Evolutionary conservation across 108 stramenopile species (phyloP).

Genomic region (Nannochloropsis salina): DNA sequence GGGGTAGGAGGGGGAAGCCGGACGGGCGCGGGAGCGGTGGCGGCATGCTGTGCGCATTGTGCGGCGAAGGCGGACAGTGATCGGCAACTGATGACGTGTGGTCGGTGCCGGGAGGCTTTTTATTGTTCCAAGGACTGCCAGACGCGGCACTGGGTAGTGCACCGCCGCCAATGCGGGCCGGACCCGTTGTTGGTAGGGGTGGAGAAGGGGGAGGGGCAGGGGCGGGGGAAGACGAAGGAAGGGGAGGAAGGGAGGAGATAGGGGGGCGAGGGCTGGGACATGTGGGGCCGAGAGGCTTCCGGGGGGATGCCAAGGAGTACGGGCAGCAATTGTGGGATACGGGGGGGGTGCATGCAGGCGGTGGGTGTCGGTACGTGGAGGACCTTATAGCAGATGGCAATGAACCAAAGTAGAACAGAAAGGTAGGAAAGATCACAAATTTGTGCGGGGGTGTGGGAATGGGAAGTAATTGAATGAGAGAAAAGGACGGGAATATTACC

Average conservation of each 20-base stretch:
- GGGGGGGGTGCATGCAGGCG: too few species aligned
- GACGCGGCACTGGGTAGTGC: conserved; percentile 33
- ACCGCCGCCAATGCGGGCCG: conserved; percentile 27
- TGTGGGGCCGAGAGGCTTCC: too few species aligned
- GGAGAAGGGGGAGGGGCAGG: background rate
- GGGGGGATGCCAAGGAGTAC: too few species aligned
- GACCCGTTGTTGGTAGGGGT: background rate
- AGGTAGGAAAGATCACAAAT: too few species aligned
- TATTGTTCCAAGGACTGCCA: conserved; percentile 47
- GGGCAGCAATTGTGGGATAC: too few species aligned
- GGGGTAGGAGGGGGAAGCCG: background rate
- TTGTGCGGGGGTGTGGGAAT: too few species aligned
- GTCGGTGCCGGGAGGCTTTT: conserved; percentile 33
- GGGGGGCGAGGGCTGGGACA: background rate
- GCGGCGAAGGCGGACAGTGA: background rate
- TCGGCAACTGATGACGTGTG: conserved; percentile 27
- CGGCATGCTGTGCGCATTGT: background rate
- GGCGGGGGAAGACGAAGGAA: background rate
- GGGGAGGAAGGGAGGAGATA: background rate
- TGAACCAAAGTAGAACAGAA: too few species aligned
- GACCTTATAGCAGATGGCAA: too few species aligned
- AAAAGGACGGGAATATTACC: too few species aligned
- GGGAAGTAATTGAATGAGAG: too few species aligned
- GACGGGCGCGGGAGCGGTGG: background rate
- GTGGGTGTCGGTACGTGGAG: too few species aligned